Evolutionary conservation across 2,329 filamentous ascomycete species (phyloP).

Genomic region (Colletotrichum abscissum): DNA sequence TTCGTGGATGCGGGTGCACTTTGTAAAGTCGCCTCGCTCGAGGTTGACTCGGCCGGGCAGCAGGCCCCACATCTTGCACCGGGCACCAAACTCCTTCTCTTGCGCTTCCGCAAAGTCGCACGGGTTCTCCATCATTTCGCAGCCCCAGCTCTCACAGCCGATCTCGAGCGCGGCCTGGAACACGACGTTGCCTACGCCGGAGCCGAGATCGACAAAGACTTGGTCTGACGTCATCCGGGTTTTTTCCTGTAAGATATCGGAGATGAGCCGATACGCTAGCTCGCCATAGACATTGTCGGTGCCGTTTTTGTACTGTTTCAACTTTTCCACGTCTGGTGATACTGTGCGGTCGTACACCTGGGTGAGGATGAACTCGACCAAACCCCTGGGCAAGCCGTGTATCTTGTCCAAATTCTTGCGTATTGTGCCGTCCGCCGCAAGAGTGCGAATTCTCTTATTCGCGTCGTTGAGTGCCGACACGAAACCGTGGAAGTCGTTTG

Average conservation of each 20-base stretch:
- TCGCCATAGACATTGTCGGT: conserved; percentile 97
- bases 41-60: conserved; percentile 82
- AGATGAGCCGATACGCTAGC: conserved; percentile 85
- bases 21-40: conserved; percentile 85
- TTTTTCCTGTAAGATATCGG: conserved; percentile 81
- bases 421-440: conserved; percentile 78
- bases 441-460: conserved; percentile 75
- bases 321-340: conserved; percentile 84
- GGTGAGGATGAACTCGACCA: conserved; percentile 83
- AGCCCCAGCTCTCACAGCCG: conserved; percentile 95
- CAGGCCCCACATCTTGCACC: conserved; percentile 91
- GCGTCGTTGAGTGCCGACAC: conserved; percentile 79
- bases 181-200: conserved; percentile 95
- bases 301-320: conserved; percentile 88
- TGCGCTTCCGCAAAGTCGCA: conserved; percentile 85
- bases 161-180: conserved; percentile 93
- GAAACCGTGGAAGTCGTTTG: conserved; percentile 75
- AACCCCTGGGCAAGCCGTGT: conserved; percentile 75
- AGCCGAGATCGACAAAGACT: conserved; percentile 94
- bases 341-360: conserved; percentile 95
- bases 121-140: conserved; percentile 94
- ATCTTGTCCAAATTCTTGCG: conserved; percentile 76
- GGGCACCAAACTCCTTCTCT: conserved; percentile 83
- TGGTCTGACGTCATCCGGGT: conserved; percentile 83
- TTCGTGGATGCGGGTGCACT: conserved; percentile 75